phyloP scores from a whole-genome alignment of 2,329 filamentous ascomycete genomes.

The Hypomyces perniciosus region DNA sequence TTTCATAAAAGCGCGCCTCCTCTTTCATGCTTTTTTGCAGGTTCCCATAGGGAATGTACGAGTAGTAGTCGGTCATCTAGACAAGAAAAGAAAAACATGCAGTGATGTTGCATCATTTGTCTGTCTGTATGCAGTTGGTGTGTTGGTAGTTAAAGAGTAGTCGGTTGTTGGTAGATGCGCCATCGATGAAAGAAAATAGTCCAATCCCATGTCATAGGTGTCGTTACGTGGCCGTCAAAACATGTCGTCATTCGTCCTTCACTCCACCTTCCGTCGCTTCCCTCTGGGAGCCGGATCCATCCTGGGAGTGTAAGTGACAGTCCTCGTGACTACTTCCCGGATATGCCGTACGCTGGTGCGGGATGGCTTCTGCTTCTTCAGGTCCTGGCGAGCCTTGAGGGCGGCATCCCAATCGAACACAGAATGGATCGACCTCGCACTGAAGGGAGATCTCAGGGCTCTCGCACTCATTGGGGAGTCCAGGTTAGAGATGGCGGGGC shows the following conservation, averaged over 20 bases:
- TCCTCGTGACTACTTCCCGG: conserved; percentile 87
- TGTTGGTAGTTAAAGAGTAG: conserved; percentile 1
- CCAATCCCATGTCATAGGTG: conserved; percentile 9
- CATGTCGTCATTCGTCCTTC: conserved; percentile 10
- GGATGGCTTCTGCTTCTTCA: conserved; percentile 49
- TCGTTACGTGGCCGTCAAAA: conserved; percentile 6
- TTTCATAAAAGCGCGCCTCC: conserved; percentile 8
- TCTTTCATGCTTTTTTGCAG: conserved; percentile 9
- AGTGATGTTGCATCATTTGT: conserved; percentile 11
- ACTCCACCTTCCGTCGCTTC: conserved; percentile 73
- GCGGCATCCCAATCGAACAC: conserved; percentile 75
- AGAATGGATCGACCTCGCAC: conserved; percentile 57
- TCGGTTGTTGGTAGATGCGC: neutral
- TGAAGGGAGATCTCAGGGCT: conserved; percentile 65
- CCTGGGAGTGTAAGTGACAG: conserved; percentile 80
- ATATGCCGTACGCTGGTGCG: conserved; percentile 64
- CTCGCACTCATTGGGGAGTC: conserved; percentile 64
- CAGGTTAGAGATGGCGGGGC: conserved; percentile 59
- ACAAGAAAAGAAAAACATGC: conserved; percentile 12
- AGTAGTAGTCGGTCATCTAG: conserved; percentile 4
- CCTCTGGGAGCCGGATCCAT: conserved; percentile 88
- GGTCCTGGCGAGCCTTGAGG: conserved; percentile 60
- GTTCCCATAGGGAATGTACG: conserved; percentile 2
- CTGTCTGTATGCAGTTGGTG: conserved; percentile 11
- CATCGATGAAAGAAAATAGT: neutral